Evolutionary conservation across 495 filamentous ascomycete genomes (phyloP), one percentile per base, ranked within the genome.

Genomic region (Trypethelium eluteriae): DNA sequence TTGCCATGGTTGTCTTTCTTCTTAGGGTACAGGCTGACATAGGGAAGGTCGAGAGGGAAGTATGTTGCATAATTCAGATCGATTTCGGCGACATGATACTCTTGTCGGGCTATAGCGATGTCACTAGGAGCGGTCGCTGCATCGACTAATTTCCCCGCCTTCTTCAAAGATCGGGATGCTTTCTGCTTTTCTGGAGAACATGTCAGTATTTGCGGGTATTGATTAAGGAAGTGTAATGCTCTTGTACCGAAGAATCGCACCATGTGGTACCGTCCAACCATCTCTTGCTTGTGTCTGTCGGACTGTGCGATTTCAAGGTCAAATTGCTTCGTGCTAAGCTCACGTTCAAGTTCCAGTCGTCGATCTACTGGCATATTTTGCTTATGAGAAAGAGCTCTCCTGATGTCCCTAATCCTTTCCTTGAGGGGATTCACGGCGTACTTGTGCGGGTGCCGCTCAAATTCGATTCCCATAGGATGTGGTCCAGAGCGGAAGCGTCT

Each of bases 241-340:
- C 3, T 73, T 81, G 62, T 76, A 90, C 92, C 83, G 82, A 89
- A 90, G 75, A 98, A 98, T 62, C 94, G 82, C 35, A 97, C 89
- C 84, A 94, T 96, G 74, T 96, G 93, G 73, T 96, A 98, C 71
- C 86, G 91, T 74, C 81, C 84, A 62, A 93, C 93, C 83, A 96
- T 89, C 64, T 83, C 81, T 68, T 84, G 83, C 67, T 88, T 84
- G 62, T 78, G 76, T 72, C 84, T 87, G 70, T 87, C 85, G 12
- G 83, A 76, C 38, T 77, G 71, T 34, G 79, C 78, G 50, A 80
- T 78, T 35, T 76, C 81, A 18, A 98, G 80, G 69, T 93, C 90
- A 64, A 86, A 82, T 74, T 90, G 81, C 74, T 89, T 91, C 0
- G 86, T 86, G 34, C 81, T 82, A 56, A 97, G 78, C 61, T 93